Conservation (phyloP, 108 stramenopile genomes). For the Pseudonitzschia pungens region DNA sequence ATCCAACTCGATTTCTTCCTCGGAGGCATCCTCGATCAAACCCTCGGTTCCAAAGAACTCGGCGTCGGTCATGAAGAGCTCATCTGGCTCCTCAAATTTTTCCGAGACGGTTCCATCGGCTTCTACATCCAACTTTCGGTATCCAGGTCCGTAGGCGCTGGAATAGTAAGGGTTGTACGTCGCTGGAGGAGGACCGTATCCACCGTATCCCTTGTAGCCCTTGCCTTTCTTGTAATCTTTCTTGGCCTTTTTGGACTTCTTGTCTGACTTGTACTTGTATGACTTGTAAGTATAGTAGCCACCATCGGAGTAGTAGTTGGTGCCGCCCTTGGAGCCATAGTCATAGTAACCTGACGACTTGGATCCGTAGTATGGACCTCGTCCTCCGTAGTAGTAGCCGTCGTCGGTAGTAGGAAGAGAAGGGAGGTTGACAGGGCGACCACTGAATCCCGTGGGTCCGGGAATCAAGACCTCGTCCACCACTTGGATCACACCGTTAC, state of each 20-base stretch:
- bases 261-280: not conserved
- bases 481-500: conserved; percentile 8
- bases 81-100: not conserved
- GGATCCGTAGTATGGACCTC: not conserved
- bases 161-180: not conserved
- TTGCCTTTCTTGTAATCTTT: not conserved
- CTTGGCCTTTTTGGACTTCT: not conserved
- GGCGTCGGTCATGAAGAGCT: not conserved
- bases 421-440: too few relatives aligned
- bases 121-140: not conserved
- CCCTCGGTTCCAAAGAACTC: not conserved
- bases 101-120: not conserved
- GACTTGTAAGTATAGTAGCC: not conserved
- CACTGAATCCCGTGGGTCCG: not conserved
- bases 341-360: too few relatives aligned
- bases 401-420: not conserved
- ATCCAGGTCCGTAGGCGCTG: not conserved
- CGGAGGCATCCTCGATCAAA: not conserved
- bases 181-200: too few relatives aligned
- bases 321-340: not conserved
- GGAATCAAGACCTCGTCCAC: conserved; percentile 7
- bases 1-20: not conserved
- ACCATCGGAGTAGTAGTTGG: conserved; percentile 2
- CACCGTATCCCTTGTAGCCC: not conserved
- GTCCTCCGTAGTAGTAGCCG: not conserved